Base-by-base conservation (phyloP, 345 rosid species). In the Ceriops zippeliana region DNA sequence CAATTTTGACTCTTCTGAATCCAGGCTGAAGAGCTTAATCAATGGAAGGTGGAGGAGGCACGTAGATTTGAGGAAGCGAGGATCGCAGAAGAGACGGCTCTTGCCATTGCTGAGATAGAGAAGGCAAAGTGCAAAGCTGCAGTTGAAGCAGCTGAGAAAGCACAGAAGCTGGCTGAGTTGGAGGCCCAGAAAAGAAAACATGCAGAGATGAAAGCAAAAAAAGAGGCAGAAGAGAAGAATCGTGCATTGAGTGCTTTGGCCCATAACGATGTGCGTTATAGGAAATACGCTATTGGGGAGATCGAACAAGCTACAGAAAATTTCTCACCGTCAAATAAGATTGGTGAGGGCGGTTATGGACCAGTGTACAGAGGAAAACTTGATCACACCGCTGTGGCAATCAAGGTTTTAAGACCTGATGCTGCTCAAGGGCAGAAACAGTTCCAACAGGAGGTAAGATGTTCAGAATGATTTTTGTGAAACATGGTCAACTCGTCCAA, bases 311-410 rank as follows among this genome's bases (percentile, higher is more conserved):
- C 98, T 31, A 90, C 97, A 22, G 78, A 79, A 1, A 73, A 60
- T 4, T 93, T 90, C 59, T 51, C 87, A 8, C 72, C 66, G 19
- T 35, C 76, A 11, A 83, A 71, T 60, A 90, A 87, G 74, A 84
- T 93, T 56, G 98, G 98, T 30, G 97, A 90, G 82, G 98, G 98
- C 0, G 98, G 98, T 52, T 93, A 93, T 61, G 98, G 98, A 79
- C 98, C 97, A 13, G 98, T 93, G 26, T 93, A 81, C 67, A 76
- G 81, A 79, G 98, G 92, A 42, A 93, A 67, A 74, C 91, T 90
- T 37, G 96, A 90, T 81, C 96, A 93, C 74, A 93, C 97, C 38
- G 81, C 91, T 4, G 98, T 90, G 24, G 98, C 98, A 2, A 90
- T 90, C 64, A 93, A 93, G 80, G 90, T 89, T 27, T 77, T 89